phyloP scores from a whole-genome alignment of 148 eudicot genomes.

The Cornus kousa region DNA sequence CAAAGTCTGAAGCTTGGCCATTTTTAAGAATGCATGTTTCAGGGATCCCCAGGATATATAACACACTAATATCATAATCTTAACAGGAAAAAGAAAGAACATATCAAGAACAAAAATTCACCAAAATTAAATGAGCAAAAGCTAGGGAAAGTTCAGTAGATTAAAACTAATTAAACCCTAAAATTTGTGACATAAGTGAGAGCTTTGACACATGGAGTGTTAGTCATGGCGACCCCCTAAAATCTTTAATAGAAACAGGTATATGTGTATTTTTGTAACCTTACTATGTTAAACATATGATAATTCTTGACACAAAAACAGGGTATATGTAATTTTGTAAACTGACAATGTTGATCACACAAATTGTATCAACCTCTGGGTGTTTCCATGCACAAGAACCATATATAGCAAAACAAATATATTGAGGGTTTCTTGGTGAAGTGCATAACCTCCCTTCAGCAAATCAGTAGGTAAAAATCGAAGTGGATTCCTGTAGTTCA shows the following conservation, averaged over 20 bases:
- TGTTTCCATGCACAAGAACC: neutral
- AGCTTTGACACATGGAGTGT: neutral
- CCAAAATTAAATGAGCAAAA: neutral
- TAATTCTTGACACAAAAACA: too few relatives aligned
- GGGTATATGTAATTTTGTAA: too few relatives aligned
- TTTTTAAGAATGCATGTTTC: neutral
- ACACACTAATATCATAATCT: neutral
- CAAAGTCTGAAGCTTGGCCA: too few relatives aligned
- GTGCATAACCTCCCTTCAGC: neutral
- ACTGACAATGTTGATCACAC: too few relatives aligned
- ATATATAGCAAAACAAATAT: too few relatives aligned
- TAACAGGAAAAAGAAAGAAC: too few relatives aligned
- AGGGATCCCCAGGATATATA: neutral
- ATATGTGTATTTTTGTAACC: neutral
- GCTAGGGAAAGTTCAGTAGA: neutral
- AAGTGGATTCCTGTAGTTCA: too few relatives aligned
- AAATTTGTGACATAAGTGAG: neutral
- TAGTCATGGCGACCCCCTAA: neutral
- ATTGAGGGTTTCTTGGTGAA: neutral
- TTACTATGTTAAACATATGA: too few relatives aligned
- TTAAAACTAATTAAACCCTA: too few relatives aligned
- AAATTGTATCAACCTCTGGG: too few relatives aligned
- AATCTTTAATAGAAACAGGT: too few relatives aligned
- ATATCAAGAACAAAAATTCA: too few relatives aligned
- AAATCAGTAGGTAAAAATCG: neutral